Evolutionary conservation across 2,329 filamentous ascomycete species (phyloP).

Genomic region (Diaporthe capsici): DNA sequence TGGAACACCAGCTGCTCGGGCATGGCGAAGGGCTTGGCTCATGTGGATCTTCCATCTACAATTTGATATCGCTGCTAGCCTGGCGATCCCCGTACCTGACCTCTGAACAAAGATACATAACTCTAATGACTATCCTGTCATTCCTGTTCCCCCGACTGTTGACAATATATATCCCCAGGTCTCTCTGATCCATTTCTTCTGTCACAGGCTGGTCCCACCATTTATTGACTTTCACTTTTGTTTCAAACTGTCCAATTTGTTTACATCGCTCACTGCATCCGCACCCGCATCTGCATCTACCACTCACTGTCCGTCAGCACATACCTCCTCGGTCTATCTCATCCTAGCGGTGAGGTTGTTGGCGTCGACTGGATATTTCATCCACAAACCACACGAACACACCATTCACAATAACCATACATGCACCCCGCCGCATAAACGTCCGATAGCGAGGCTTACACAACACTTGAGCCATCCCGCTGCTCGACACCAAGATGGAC

Average conservation of each 20-base stretch:
- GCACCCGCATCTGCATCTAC: background rate
- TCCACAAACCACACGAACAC: background rate
- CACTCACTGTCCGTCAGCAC: slow-evolving; percentile 7
- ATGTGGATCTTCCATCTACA: slow-evolving; percentile 36
- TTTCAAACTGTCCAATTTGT: slow-evolving; percentile 10
- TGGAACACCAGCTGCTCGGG: slow-evolving; percentile 31
- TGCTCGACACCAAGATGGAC: slow-evolving; percentile 30
- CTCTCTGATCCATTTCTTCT: slow-evolving; percentile 8
- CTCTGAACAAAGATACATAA: slow-evolving; percentile 9
- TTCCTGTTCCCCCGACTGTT: background rate
- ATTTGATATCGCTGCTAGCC: slow-evolving; percentile 5
- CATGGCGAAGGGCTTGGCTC: slow-evolving; percentile 35
- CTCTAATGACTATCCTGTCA: slow-evolving; percentile 10
- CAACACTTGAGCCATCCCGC: slow-evolving; percentile 1
- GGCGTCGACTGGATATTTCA: slow-evolving; percentile 6
- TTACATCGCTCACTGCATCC: slow-evolving; percentile 7
- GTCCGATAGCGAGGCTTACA: slow-evolving; percentile 2
- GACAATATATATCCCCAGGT: slow-evolving; percentile 19
- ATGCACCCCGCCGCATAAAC: slow-evolving; percentile 14
- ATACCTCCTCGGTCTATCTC: slow-evolving; percentile 20
- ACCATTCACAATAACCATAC: background rate
- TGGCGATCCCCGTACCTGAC: slow-evolving; percentile 12
- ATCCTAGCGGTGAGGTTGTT: slow-evolving; percentile 21
- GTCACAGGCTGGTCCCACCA: slow-evolving; percentile 33
- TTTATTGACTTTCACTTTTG: slow-evolving; percentile 14